Percentiles rank a stretch among this genome's conserved stretches.
Evolutionary conservation across 768 basidiomycete species (phyloP).

Genomic region (Hericium rajendrae): DNA sequence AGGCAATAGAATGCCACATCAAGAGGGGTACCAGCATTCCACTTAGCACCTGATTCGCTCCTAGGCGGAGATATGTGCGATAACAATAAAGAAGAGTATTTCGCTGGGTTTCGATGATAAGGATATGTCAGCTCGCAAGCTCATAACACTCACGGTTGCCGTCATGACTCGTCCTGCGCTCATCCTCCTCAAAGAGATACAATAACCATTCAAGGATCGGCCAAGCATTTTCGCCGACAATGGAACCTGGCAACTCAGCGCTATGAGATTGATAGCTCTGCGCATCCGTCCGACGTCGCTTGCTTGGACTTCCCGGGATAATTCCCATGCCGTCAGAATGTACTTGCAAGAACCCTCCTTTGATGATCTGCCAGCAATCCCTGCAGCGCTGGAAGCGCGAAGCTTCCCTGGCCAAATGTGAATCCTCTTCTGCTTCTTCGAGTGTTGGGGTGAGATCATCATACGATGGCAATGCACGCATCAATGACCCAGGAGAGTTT

Average conservation of each 20-base stretch:
- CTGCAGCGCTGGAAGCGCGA: slow-evolving; percentile 11
- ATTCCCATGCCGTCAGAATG: not conserved
- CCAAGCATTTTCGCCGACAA: slow-evolving; percentile 61
- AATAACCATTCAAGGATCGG: slow-evolving; percentile 62
- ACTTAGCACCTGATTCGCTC: slow-evolving; percentile 36
- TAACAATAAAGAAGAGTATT: slow-evolving; percentile 44
- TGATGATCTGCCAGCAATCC: slow-evolving; percentile 16
- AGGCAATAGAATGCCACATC: slow-evolving; percentile 29
- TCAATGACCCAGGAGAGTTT: slow-evolving; percentile 9
- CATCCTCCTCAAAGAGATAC: slow-evolving; percentile 59
- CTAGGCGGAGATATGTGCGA: slow-evolving; percentile 50
- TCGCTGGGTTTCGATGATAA: slow-evolving; percentile 20
- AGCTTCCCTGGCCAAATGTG: slow-evolving; percentile 11
- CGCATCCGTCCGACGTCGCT: slow-evolving; percentile 19
- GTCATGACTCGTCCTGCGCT: slow-evolving; percentile 26
- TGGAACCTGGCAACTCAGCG: slow-evolving; percentile 17
- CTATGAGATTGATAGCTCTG: slow-evolving; percentile 20
- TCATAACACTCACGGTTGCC: slow-evolving; percentile 27
- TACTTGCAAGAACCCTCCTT: slow-evolving; percentile 7
- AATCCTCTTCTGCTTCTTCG: slow-evolving; percentile 7
- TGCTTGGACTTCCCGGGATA: slow-evolving; percentile 11
- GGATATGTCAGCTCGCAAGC: not conserved
- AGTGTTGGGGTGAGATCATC: slow-evolving; percentile 1
- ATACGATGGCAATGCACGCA: slow-evolving; percentile 14
- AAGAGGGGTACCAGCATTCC: slow-evolving; percentile 44